Base-by-base conservation (phyloP, 2,329 filamentous ascomycete species). In the Plectosphaerella sp. region DNA sequence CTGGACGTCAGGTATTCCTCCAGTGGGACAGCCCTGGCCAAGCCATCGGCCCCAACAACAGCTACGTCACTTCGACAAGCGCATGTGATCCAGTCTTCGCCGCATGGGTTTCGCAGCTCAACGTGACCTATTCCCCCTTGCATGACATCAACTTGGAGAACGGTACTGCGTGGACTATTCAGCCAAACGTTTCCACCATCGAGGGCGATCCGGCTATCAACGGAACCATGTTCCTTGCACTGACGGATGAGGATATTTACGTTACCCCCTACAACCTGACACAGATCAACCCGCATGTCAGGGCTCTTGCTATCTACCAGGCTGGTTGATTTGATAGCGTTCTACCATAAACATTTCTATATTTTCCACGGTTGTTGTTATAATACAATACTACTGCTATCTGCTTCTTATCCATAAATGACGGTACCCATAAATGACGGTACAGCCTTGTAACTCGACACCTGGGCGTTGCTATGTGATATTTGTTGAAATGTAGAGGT, bases 221-320 rank as follows among this genome's bases (percentile, higher is more conserved):
- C 58, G 87, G 82, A 0, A 94, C 90, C 4, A 87, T 91, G 69
- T 94, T 93, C 64, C 72, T 95, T 46, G 87, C 84, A 0, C 64
- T 96, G 11, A 93, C 89, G 0, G 89, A 93, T 60, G 64, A 67
- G 0, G 79, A 91, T 57, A 58, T 85, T 0, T 83, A 75, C 55
- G 76, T 92, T 3, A 92, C 89, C 8, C 86, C 89, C 0, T 93
- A 89, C 68, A 94, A 94, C 63, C 53, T 93, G 54, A 80, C 75
- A 22, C 76, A 82, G 75, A 75, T 93, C 18, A 93, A 94, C 58
- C 83, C 88, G 0, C 88, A 91, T 60, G 85, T 94, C 36, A 81
- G 83, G 52, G 89, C 89, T 20, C 74, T 91, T 50, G 86, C 82
- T 50, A 64, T 94, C 37, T 94, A 92, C 67, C 87, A 91, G 71